Base-by-base conservation (phyloP, 371 early-diverging fungal species). In the Catenaria anguillulae region DNA sequence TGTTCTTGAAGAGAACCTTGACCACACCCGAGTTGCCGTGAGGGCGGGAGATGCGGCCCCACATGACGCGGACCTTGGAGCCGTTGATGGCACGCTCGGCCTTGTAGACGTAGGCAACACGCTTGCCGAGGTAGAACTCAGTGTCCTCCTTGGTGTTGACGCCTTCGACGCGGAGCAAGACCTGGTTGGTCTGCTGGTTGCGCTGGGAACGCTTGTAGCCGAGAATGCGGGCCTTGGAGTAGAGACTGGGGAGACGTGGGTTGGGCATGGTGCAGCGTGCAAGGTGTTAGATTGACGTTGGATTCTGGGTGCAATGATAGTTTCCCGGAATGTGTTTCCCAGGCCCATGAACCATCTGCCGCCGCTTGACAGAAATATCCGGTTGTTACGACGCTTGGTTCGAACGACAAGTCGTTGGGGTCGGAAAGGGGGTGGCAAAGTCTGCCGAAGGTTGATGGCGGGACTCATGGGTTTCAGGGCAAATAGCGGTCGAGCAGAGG, bases 21-120 rank as follows among this genome's bases (percentile, higher is more conserved):
- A 96, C 97, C 63, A 87, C 88, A 69, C 97, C 97, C 66, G 84
- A 84, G 77, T 85, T 93, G 68, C 97, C 97, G 79, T 97, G 97
- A 71, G 88, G 65, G 69, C 96, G 87, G 69, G 90, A 86, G 76
- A 96, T 78, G 67, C 88, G 85, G 68, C 97, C 97, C 96, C 95
- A 97, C 83, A 96, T 90, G 73, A 87, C 88, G 72, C 96, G 87
- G 79, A 92, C 78, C 77, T 87, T 84, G 77, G 87, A 82, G 68
- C 94, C 95, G 78, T 92, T 87, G 65, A 78, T 73, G 64, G 60
- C 72, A n/a, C 76, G 65, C 67, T 81, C 72, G 48, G 81, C 86
- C 59, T 76, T 75, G 84, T 84, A 86, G 62, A 86, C 80, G 73
- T 70, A 78, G 66, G 85, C 83, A 66, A 85, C 84, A 65, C 84